Percentiles rank a stretch among this genome's conserved stretches.
Evolutionary conservation across 495 filamentous ascomycete species (phyloP).

Genomic region (Staphylotrichum longicolle): DNA sequence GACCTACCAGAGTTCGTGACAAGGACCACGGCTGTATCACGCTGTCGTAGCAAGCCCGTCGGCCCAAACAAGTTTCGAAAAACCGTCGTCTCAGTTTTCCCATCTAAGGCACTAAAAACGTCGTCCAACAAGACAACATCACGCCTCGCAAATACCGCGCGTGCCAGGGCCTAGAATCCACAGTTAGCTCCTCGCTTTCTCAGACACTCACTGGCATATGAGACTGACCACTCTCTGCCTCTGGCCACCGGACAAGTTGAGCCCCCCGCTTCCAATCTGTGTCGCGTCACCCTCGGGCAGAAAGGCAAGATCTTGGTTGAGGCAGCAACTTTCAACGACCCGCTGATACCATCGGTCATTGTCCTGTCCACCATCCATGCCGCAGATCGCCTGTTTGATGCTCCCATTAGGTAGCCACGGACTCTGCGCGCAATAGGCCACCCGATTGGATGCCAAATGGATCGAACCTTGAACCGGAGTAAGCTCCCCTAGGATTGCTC

Average conservation of each 20-base stretch:
- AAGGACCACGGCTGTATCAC: constrained; percentile 41
- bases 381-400: constrained; percentile 49
- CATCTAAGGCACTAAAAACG: constrained; percentile 40
- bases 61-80: constrained; percentile 41
- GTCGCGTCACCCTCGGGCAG: constrained; percentile 57
- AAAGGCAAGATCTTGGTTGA: constrained; percentile 53
- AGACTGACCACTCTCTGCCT: constrained; percentile 50
- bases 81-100: constrained; percentile 39
- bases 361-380: constrained; percentile 32
- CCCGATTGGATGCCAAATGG: constrained; percentile 19
- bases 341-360: constrained; percentile 56
- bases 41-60: constrained; percentile 38
- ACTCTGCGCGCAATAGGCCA: constrained; percentile 45
- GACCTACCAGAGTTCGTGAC: constrained; percentile 37
- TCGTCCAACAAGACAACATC: constrained; percentile 41
- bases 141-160: constrained; percentile 35
- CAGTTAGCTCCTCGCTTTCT: neutral
- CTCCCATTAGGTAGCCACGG: constrained; percentile 58
- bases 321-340: constrained; percentile 55
- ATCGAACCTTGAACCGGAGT: constrained; percentile 45
- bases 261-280: constrained; percentile 58
- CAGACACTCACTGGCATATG: neutral
- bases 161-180: constrained; percentile 34
- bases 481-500: constrained; percentile 54
- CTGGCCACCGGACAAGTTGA: constrained; percentile 62